Percentiles rank a stretch among this genome's conserved stretches.
phyloP scores from a whole-genome alignment of 352 stramenopile species.

The Pythium aristosporum region DNA sequence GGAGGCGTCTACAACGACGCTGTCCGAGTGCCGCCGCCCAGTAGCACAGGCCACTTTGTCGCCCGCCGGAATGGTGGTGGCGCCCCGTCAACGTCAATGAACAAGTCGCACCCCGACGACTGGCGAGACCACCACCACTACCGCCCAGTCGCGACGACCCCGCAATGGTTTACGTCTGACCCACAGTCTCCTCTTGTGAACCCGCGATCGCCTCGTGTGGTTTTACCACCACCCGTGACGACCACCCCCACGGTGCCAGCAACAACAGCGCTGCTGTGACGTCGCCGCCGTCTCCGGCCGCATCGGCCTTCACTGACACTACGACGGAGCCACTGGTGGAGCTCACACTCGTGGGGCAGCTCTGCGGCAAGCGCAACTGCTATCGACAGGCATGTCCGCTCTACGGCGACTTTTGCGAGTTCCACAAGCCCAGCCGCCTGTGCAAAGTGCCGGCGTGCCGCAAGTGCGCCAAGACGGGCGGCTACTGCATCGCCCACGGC shows the following conservation, averaged over 20 bases:
- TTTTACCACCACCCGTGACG: no score
- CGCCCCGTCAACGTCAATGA: neutral
- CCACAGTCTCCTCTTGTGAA: neutral
- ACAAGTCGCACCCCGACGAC: neutral
- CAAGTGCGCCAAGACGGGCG: conserved; percentile 60
- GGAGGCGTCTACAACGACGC: neutral
- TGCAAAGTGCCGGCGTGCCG: conserved; percentile 59
- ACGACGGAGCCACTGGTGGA: neutral
- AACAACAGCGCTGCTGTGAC: neutral
- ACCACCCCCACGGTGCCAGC: no score
- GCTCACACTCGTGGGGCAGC: conserved; percentile 26
- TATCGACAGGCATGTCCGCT: conserved; percentile 34
- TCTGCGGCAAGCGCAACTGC: conserved; percentile 68
- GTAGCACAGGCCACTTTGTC: neutral
- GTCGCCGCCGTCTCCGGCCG: neutral
- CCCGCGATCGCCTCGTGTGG: neutral
- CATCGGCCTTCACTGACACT: no score
- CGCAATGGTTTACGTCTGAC: neutral
- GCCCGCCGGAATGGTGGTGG: neutral
- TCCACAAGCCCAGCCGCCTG: conserved; percentile 64
- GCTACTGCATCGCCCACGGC: conserved; percentile 79
- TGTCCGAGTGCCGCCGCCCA: neutral
- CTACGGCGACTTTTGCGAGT: conserved; percentile 57
- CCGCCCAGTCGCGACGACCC: neutral
- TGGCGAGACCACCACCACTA: conserved; percentile 5